phyloP scores from a whole-genome alignment of 331 rosid species.

The Rhamnella rubrinervis region DNA sequence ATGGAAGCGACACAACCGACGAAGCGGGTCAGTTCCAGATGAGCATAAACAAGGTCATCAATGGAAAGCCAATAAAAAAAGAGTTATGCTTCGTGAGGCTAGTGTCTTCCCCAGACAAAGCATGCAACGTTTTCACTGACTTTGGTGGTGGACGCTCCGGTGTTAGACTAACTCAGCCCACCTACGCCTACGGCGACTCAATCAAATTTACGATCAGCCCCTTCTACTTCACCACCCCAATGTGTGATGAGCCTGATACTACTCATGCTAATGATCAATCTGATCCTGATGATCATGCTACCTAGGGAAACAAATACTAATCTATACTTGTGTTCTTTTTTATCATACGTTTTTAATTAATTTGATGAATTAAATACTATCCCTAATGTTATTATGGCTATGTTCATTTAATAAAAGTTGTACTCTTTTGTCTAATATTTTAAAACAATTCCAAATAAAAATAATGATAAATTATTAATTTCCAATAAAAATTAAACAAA shows the following conservation, averaged over 20 bases:
- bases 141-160: conserved; percentile 64
- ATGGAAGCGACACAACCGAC: conserved; percentile 67
- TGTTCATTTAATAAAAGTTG: no score
- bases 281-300: no score
- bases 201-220: conserved; percentile 45
- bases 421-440: no score
- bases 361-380: no score
- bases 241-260: conserved; percentile 64
- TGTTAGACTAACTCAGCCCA: conserved; percentile 43
- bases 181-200: conserved; percentile 42
- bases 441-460: no score
- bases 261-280: background rate
- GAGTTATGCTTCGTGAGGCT: conserved; percentile 56
- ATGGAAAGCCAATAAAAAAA: conserved; percentile 49
- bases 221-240: conserved; percentile 66
- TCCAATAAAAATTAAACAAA: no score
- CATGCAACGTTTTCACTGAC: conserved; percentile 67
- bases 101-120: conserved; percentile 70
- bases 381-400: no score
- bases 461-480: no score
- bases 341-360: no score
- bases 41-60: conserved; percentile 22
- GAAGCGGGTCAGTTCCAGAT: conserved; percentile 60
- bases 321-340: no score
- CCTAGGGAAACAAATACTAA: no score